Conservation (phyloP, 192 early-diverging fungal species). For the Backusella macrospora region DNA sequence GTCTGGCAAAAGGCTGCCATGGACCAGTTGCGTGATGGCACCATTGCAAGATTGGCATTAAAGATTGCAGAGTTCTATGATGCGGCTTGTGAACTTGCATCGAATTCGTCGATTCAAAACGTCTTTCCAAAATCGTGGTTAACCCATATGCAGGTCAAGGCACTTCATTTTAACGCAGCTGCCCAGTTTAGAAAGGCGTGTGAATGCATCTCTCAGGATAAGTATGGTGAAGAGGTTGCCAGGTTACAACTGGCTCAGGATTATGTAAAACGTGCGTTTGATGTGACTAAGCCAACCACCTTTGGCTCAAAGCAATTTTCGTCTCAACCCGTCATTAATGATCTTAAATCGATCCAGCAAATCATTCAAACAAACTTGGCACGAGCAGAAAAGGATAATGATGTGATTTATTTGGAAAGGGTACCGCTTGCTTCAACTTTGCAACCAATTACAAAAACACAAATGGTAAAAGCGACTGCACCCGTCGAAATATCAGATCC, state of each 20-base stretch:
- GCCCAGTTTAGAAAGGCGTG: constrained; percentile 78
- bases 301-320: constrained; percentile 29
- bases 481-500: constrained; percentile 64
- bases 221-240: constrained; percentile 88
- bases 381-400: constrained; percentile 86
- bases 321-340: constrained; percentile 33
- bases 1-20: constrained; percentile 85
- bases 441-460: constrained; percentile 60
- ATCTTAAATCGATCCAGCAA: constrained; percentile 40
- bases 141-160: constrained; percentile 74
- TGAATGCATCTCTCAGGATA: constrained; percentile 71
- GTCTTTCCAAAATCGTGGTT: constrained; percentile 68
- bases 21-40: constrained; percentile 79
- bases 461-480: constrained; percentile 71
- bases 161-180: constrained; percentile 72
- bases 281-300: not conserved
- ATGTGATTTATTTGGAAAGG: constrained; percentile 84
- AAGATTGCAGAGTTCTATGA: constrained; percentile 78
- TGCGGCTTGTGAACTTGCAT: constrained; percentile 63
- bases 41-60: constrained; percentile 75
- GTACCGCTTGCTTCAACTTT: constrained; percentile 69
- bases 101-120: constrained; percentile 52
- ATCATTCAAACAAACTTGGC: constrained; percentile 38
- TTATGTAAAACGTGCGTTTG: constrained; percentile 47
- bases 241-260: constrained; percentile 63